Evolutionary conservation across 208 protist genomes (phyloP).

Genomic region (Strigomonas culicis): DNA sequence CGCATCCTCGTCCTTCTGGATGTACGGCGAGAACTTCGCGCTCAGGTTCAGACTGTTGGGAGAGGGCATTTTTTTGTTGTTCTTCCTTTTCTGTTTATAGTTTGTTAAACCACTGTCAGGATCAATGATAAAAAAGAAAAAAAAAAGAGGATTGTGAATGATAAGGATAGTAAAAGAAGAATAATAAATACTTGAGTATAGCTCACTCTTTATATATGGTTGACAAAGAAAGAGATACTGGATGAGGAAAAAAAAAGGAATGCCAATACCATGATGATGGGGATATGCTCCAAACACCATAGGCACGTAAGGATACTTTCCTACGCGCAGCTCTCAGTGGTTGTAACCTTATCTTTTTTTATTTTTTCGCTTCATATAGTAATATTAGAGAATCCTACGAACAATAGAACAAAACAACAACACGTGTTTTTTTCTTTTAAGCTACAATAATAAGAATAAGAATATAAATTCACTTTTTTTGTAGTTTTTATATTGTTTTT

Average conservation of each 20-base stretch:
- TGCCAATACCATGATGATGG: neutral
- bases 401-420: too few species aligned
- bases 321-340: neutral
- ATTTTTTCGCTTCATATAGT: neutral
- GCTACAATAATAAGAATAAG: too few species aligned
- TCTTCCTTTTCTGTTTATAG: too few species aligned
- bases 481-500: neutral
- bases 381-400: too few species aligned
- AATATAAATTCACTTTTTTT: too few species aligned
- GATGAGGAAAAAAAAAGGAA: conserved; percentile 4
- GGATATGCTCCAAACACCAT: neutral
- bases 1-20: conserved; percentile 62
- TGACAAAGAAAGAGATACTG: conserved; percentile 3
- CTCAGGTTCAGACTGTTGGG: too few species aligned
- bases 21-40: conserved; percentile 58
- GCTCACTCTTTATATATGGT: conserved; percentile 1
- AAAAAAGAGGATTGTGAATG: neutral
- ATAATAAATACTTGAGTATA: conserved; percentile 3
- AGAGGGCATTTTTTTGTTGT: too few species aligned
- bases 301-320: neutral
- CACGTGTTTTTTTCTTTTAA: too few species aligned
- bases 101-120: neutral
- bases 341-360: neutral
- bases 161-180: neutral
- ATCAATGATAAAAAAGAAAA: conserved; percentile 5